These are phyloP conservation scores for Calonectria honghensis DNA, from an alignment of 2,329 filamentous ascomycete genomes.

Conservation along the genomic window DNA sequence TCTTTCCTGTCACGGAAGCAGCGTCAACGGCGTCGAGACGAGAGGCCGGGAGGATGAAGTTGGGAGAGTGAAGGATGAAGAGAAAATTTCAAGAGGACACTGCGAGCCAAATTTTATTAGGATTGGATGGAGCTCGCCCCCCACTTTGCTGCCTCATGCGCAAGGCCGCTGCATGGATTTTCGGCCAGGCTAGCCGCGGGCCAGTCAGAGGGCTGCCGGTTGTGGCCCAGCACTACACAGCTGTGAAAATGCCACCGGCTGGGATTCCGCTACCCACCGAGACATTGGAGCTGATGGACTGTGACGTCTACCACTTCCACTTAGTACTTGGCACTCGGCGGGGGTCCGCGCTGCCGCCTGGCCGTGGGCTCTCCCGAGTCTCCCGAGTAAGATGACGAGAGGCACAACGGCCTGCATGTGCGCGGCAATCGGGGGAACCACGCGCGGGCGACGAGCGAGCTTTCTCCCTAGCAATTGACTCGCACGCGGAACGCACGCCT, in stretches of 20 bases:
- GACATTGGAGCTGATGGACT: conserved; percentile 8
- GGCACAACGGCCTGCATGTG: conserved; percentile 18
- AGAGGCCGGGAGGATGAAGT: conserved; percentile 43
- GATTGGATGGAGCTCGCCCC: conserved; percentile 52
- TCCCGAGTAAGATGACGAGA: conserved; percentile 27
- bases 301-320: conserved; percentile 28
- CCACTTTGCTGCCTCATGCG: conserved; percentile 58
- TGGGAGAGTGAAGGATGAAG: conserved; percentile 37
- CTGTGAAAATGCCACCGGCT: background rate
- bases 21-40: conserved; percentile 45
- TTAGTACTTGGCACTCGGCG: background rate
- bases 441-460: background rate
- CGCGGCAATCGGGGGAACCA: conserved; percentile 13
- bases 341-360: background rate
- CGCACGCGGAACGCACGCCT: conserved; percentile 1
- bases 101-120: conserved; percentile 51
- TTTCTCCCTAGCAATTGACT: conserved; percentile 20
- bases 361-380: conserved; percentile 37
- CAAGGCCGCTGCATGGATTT: conserved; percentile 45
- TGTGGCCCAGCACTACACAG: background rate
- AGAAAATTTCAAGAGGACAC: conserved; percentile 38
- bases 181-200: conserved; percentile 13
- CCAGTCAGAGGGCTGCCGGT: conserved; percentile 2
- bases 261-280: conserved; percentile 16
- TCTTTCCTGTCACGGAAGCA: conserved; percentile 45